phyloP scores from a whole-genome alignment of 2,329 filamentous ascomycete species.

The Clarireedia monteithiana region DNA sequence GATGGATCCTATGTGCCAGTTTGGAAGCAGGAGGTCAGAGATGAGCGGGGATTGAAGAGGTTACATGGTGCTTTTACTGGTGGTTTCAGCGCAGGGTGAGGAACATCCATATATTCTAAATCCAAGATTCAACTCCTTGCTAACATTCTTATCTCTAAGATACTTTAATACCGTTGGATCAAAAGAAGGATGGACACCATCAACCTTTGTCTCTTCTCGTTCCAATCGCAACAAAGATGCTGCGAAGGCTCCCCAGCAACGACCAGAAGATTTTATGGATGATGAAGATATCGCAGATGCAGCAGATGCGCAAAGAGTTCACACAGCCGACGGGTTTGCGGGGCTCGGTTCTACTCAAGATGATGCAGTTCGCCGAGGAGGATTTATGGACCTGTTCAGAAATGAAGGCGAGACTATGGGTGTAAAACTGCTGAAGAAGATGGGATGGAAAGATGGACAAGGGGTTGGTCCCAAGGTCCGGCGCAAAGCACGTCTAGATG shows the following conservation, averaged over 20 bases:
- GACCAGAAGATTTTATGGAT: conserved; percentile 93
- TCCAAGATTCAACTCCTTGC: conserved; percentile 11
- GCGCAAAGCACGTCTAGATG: conserved; percentile 62
- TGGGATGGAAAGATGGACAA: conserved; percentile 95
- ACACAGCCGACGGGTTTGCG: conserved; percentile 66
- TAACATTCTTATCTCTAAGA: conserved; percentile 37
- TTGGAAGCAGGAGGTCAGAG: conserved; percentile 98
- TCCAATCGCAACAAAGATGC: conserved; percentile 65
- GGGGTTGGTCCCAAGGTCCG: conserved; percentile 83
- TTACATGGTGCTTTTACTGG: conserved; percentile 95
- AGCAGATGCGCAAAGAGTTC: conserved; percentile 66
- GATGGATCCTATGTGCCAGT: conserved; percentile 87
- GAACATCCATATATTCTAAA: conserved; percentile 3
- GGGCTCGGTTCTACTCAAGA: conserved; percentile 63
- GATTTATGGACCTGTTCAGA: conserved; percentile 64
- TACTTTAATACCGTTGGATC: conserved; percentile 98
- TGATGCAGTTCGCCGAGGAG: conserved; percentile 41
- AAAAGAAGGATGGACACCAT: conserved; percentile 94
- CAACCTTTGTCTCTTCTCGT: conserved; percentile 86
- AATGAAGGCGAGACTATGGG: conserved; percentile 78
- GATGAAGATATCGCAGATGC: conserved; percentile 88
- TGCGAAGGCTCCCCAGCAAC: conserved; percentile 45
- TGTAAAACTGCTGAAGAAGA: conserved; percentile 72
- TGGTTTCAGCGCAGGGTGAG: conserved; percentile 91
- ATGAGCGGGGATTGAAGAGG: conserved; percentile 83